Percentiles rank a stretch among this genome's conserved stretches.
These are phyloP conservation scores for Dentipellis sp. DNA, from an alignment of 768 basidiomycete species.

Conservation along the genomic window DNA sequence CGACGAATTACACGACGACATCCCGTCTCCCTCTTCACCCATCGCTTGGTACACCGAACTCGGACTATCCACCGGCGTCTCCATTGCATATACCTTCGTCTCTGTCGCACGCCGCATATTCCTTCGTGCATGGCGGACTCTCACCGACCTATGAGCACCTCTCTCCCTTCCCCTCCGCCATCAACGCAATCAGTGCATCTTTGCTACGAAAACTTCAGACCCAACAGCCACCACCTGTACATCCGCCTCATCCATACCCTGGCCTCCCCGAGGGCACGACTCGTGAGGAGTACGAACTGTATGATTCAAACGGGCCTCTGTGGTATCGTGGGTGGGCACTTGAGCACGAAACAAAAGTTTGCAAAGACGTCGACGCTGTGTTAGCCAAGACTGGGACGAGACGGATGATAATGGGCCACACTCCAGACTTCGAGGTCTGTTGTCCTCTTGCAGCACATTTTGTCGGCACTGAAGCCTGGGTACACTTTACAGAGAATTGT, in stretches of 20 bases:
- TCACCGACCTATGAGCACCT: slow-evolving; percentile 68
- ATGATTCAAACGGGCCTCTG: slow-evolving; percentile 70
- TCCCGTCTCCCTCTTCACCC: slow-evolving; percentile 76
- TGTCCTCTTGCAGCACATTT: neutral
- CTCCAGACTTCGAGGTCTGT: slow-evolving; percentile 73
- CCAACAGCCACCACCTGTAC: slow-evolving; percentile 56
- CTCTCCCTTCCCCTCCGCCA: slow-evolving; percentile 72
- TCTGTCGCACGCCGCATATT: slow-evolving; percentile 73
- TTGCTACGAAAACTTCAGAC: slow-evolving; percentile 65
- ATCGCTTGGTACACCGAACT: slow-evolving; percentile 57
- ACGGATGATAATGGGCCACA: slow-evolving; percentile 94
- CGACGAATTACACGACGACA: slow-evolving; percentile 74
- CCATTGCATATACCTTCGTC: slow-evolving; percentile 26
- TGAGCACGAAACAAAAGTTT: slow-evolving; percentile 59
- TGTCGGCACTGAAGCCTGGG: neutral
- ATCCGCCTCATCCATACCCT: slow-evolving; percentile 71
- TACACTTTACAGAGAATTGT: slow-evolving; percentile 51
- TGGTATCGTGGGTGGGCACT: slow-evolving; percentile 96
- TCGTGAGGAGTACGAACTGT: slow-evolving; percentile 58
- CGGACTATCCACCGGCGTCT: slow-evolving; percentile 36
- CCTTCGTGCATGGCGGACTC: slow-evolving; percentile 92
- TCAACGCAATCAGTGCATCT: slow-evolving; percentile 66
- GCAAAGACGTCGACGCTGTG: slow-evolving; percentile 62
- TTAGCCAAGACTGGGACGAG: slow-evolving; percentile 70
- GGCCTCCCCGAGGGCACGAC: slow-evolving; percentile 63